Conservation (phyloP, 179 eudicot species). For the Monotropa hypopitys region DNA sequence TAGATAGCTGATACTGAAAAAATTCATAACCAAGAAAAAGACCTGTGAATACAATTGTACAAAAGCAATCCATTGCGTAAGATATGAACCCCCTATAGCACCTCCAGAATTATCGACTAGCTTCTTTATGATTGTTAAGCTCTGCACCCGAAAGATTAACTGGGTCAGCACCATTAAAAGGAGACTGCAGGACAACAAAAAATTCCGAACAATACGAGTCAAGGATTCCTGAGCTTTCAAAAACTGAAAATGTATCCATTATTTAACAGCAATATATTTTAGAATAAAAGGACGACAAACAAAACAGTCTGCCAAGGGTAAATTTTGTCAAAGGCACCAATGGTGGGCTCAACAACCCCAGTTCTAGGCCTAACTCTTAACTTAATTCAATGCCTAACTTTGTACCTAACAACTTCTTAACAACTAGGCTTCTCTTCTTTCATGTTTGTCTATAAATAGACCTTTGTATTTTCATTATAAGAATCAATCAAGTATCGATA, state of each 20-base stretch:
- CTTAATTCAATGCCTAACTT: too few species aligned
- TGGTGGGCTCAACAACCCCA: too few species aligned
- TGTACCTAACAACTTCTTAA: too few species aligned
- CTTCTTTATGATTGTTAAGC: slow-evolving; percentile 47
- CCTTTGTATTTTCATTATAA: too few species aligned
- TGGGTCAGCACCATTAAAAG: background rate
- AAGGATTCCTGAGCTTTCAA: background rate
- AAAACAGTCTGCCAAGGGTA: background rate
- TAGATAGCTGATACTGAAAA: background rate
- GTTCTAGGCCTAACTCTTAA: too few species aligned
- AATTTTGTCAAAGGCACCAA: too few species aligned
- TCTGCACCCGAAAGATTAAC: slow-evolving; percentile 36
- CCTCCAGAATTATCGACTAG: slow-evolving; percentile 47
- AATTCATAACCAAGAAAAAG: slow-evolving; percentile 7
- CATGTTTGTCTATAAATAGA: too few species aligned
- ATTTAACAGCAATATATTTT: background rate
- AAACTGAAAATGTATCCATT: background rate
- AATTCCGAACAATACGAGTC: background rate
- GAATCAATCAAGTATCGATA: too few species aligned
- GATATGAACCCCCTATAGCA: slow-evolving; percentile 49
- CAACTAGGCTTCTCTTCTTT: too few species aligned
- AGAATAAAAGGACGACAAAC: background rate
- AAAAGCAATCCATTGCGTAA: slow-evolving; percentile 71
- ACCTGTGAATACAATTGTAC: slow-evolving; percentile 76
- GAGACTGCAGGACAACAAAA: background rate